Percentiles rank a stretch among this genome's conserved stretches.
These are phyloP conservation scores for Arctium lappa DNA, from an alignment of 129 eudicot genomes.

Conservation along the genomic window DNA sequence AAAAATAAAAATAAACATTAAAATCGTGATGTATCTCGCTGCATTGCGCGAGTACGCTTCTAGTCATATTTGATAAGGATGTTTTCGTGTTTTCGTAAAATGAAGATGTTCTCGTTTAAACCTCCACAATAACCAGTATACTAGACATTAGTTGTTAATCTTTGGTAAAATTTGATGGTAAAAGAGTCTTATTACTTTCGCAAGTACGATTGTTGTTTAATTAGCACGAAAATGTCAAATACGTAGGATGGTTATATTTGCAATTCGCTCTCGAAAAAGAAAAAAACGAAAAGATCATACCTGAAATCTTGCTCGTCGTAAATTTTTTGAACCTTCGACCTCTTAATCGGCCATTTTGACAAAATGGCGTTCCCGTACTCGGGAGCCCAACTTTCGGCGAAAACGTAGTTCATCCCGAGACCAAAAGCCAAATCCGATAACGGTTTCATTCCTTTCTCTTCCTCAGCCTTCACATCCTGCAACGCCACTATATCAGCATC, in stretches of 20 bases:
- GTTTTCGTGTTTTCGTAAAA: not conserved
- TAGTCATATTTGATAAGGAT: no score
- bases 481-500: slow-evolving; percentile 88
- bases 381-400: slow-evolving; percentile 99
- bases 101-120: no score
- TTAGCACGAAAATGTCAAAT: not conserved
- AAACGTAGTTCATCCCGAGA: slow-evolving; percentile 81
- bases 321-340: slow-evolving; percentile 70
- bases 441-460: slow-evolving; percentile 75
- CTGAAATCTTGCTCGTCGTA: slow-evolving; percentile 84
- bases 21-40: no score
- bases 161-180: not conserved
- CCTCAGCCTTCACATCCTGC: slow-evolving; percentile 95
- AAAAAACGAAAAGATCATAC: slow-evolving; percentile 13
- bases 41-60: no score
- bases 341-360: slow-evolving; percentile 89
- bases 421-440: slow-evolving; percentile 80
- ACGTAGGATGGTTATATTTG: not conserved
- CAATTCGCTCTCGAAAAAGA: not conserved
- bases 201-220: not conserved
- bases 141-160: not conserved
- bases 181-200: not conserved
- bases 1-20: no score
- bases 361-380: slow-evolving; percentile 90
- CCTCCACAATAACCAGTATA: not conserved